Conservation (phyloP, 1,284 basidiomycete species). For the Irpex sp. region DNA sequence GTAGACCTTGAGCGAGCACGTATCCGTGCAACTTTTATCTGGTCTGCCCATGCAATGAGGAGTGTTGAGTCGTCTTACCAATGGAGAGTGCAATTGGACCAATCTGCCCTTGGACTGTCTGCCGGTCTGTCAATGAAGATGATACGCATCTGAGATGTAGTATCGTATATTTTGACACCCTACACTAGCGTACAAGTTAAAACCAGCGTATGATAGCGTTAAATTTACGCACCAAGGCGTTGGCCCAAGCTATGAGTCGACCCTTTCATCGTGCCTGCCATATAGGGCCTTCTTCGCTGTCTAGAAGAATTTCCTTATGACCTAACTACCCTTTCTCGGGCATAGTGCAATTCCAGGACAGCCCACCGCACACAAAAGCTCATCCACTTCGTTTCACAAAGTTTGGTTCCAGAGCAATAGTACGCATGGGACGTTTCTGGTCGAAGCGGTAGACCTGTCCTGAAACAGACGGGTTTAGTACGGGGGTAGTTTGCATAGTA, state of each 20-base stretch:
- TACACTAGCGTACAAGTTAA: slow-evolving; percentile 23
- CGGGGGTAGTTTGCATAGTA: background rate
- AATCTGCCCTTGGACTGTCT: slow-evolving; percentile 84
- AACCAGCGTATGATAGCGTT: background rate
- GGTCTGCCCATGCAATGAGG: slow-evolving; percentile 92
- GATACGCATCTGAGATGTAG: slow-evolving; percentile 74
- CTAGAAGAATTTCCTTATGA: slow-evolving; percentile 86
- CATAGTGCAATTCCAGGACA: slow-evolving; percentile 83
- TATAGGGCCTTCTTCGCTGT: slow-evolving; percentile 91
- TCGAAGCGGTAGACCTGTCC: slow-evolving; percentile 91
- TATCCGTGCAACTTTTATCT: slow-evolving; percentile 88
- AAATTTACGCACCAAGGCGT: slow-evolving; percentile 68
- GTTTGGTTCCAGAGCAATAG: slow-evolving; percentile 87
- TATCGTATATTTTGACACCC: slow-evolving; percentile 96
- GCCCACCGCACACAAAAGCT: slow-evolving; percentile 91
- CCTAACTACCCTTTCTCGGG: slow-evolving; percentile 98
- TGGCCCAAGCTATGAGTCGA: slow-evolving; percentile 93
- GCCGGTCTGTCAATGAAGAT: slow-evolving; percentile 84
- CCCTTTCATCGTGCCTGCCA: slow-evolving; percentile 90
- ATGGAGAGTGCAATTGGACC: slow-evolving; percentile 88
- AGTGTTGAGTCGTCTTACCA: slow-evolving; percentile 94
- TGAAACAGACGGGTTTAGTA: slow-evolving; percentile 20
- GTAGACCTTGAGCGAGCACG: slow-evolving; percentile 56
- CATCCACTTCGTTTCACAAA: slow-evolving; percentile 82
- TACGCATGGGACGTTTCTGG: slow-evolving; percentile 90